Evolutionary conservation across 73 alveolate species (phyloP).

Genomic region (Tetrahymena borealis): DNA sequence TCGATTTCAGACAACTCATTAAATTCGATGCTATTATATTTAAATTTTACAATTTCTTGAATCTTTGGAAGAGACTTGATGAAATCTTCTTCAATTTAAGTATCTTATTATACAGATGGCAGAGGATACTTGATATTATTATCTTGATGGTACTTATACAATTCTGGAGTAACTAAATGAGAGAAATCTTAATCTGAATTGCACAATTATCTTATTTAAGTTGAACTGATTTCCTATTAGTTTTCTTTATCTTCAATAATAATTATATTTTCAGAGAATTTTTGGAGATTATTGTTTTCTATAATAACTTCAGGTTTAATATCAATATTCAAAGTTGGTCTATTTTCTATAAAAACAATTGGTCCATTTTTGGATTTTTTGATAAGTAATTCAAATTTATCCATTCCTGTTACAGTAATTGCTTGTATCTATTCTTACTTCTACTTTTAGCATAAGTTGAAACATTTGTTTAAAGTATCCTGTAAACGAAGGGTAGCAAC

Average conservation of each 20-base stretch:
- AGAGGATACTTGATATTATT: background rate
- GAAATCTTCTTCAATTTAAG: background rate
- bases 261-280: background rate
- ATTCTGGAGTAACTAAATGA: background rate
- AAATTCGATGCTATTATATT: background rate
- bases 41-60: background rate
- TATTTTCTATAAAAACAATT: background rate
- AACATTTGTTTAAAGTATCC: background rate
- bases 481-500: background rate
- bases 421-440: background rate
- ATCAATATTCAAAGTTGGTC: background rate
- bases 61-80: background rate
- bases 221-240: background rate
- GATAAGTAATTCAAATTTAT: background rate
- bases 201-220: background rate
- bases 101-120: background rate
- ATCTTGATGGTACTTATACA: background rate
- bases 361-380: background rate
- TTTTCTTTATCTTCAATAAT: background rate
- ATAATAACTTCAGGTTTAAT: background rate
- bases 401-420: background rate
- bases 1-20: background rate
- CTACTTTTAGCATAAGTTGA: background rate
- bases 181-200: background rate
- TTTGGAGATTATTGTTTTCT: background rate